These are phyloP conservation scores for Boletus subparvulus DNA, from an alignment of 768 basidiomycete species.

Conservation along the genomic window DNA sequence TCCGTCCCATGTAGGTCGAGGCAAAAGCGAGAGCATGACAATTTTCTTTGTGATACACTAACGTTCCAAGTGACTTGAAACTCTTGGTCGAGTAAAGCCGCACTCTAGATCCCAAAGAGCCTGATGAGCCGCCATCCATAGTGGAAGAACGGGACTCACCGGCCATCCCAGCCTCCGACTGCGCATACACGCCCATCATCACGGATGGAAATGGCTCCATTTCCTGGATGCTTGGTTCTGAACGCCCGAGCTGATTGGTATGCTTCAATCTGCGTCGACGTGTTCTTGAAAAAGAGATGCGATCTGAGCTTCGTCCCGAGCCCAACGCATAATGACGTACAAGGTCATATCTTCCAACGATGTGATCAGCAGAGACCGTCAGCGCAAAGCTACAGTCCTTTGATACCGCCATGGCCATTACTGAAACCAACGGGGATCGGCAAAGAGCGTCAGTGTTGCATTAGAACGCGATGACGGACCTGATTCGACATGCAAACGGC, in stretches of 20 bases:
- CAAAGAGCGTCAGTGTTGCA: background rate
- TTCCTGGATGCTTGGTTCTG: slow-evolving; percentile 79
- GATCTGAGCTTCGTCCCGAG: background rate
- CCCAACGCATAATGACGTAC: slow-evolving; percentile 34
- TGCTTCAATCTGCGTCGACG: slow-evolving; percentile 11
- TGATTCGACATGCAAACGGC: slow-evolving; percentile 69
- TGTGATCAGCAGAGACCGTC: slow-evolving; percentile 84
- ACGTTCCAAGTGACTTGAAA: slow-evolving; percentile 80
- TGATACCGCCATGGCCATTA: slow-evolving; percentile 85
- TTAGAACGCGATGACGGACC: slow-evolving; percentile 41
- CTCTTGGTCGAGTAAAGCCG: slow-evolving; percentile 79
- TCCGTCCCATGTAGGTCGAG: slow-evolving; percentile 15
- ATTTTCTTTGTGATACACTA: slow-evolving; percentile 76
- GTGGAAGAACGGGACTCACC: slow-evolving; percentile 47
- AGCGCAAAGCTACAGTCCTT: slow-evolving; percentile 57
- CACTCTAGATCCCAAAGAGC: slow-evolving; percentile 46
- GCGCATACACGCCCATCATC: slow-evolving; percentile 80
- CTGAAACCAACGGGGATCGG: slow-evolving; percentile 35
- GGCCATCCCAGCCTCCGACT: slow-evolving; percentile 92
- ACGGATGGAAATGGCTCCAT: slow-evolving; percentile 71
- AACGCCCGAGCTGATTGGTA: slow-evolving; percentile 32
- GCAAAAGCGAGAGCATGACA: slow-evolving; percentile 80
- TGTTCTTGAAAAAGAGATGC: background rate
- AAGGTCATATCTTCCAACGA: slow-evolving; percentile 62
- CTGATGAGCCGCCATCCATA: background rate